Evolutionary conservation across 805 yeast species (phyloP).

Genomic region (Sungouiella thailandica): DNA sequence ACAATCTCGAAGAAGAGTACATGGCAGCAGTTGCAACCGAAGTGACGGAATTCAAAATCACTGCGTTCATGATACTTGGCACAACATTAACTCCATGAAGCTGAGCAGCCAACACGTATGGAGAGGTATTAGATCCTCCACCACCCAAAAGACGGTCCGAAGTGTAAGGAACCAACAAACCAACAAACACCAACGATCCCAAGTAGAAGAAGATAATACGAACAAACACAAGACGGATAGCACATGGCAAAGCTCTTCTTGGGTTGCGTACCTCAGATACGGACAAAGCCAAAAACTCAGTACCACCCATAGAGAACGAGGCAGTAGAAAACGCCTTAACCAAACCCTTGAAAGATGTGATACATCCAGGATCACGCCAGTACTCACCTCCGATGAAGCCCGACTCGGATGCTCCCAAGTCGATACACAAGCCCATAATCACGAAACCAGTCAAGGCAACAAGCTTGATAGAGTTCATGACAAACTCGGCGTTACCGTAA

Average conservation of each 20-base stretch:
- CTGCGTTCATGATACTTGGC: conserved; percentile 30
- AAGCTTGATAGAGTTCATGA: conserved; percentile 34
- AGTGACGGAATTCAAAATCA: conserved; percentile 27
- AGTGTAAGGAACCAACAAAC: conserved; percentile 35
- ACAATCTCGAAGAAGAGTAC: conserved; percentile 23
- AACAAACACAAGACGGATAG: conserved; percentile 38
- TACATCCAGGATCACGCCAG: conserved; percentile 38
- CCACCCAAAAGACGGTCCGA: conserved; percentile 32
- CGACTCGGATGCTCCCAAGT: conserved; percentile 27
- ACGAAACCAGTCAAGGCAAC: conserved; percentile 36
- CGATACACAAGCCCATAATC: conserved; percentile 36
- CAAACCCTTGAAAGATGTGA: conserved; percentile 36
- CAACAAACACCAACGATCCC: conserved; percentile 35
- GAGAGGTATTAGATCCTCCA: conserved; percentile 24
- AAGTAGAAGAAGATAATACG: conserved; percentile 34
- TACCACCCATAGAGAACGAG: conserved; percentile 37
- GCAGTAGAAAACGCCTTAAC: conserved; percentile 36
- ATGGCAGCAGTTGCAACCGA: conserved; percentile 29
- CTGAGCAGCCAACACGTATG: conserved; percentile 26
- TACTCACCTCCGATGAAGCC: conserved; percentile 39
- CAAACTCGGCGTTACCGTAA: conserved; percentile 41
- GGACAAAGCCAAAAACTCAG: conserved; percentile 36
- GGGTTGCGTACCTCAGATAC: conserved; percentile 38
- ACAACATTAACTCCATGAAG: conserved; percentile 22
- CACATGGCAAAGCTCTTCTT: conserved; percentile 33